Percentiles rank a stretch among this genome's conserved stretches.
phyloP scores from a whole-genome alignment of 2,329 filamentous ascomycete genomes.

The Epichloe uncinata region DNA sequence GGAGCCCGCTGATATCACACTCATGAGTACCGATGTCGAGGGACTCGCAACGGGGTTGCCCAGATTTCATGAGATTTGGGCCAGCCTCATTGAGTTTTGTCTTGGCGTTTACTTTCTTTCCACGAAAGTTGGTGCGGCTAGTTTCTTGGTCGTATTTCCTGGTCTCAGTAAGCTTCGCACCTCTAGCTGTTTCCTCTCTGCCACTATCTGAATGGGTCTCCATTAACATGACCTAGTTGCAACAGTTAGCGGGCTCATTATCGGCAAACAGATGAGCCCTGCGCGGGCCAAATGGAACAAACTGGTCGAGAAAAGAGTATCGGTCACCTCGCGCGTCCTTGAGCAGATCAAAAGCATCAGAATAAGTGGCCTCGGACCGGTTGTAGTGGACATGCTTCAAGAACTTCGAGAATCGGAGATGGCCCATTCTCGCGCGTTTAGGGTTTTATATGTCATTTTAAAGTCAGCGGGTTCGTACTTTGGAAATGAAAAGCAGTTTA shows the following conservation, averaged over 20 bases:
- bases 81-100: constrained; percentile 13
- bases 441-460: constrained; percentile 4
- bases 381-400: constrained; percentile 5
- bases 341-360: constrained; percentile 20
- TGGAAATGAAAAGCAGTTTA: not conserved
- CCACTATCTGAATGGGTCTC: not conserved
- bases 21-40: constrained; percentile 34
- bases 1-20: constrained; percentile 23
- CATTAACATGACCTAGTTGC: constrained; percentile 16
- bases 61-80: constrained; percentile 21
- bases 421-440: constrained; percentile 4
- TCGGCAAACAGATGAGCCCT: constrained; percentile 24
- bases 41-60: constrained; percentile 13
- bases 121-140: constrained; percentile 2
- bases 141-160: constrained; percentile 43
- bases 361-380: constrained; percentile 18
- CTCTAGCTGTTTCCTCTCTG: not conserved
- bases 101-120: constrained; percentile 8
- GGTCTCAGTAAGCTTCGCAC: constrained; percentile 32
- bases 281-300: constrained; percentile 21
- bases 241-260: constrained; percentile 27
- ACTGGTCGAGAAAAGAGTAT: constrained; percentile 18
- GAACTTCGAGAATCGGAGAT: constrained; percentile 9
- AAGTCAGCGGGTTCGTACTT: constrained; percentile 2
- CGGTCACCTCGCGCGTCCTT: constrained; percentile 15